Percentiles rank a stretch among this genome's conserved stretches.
Conservation (phyloP, 2,329 filamentous ascomycete species). For the Aschersonia sp. region DNA sequence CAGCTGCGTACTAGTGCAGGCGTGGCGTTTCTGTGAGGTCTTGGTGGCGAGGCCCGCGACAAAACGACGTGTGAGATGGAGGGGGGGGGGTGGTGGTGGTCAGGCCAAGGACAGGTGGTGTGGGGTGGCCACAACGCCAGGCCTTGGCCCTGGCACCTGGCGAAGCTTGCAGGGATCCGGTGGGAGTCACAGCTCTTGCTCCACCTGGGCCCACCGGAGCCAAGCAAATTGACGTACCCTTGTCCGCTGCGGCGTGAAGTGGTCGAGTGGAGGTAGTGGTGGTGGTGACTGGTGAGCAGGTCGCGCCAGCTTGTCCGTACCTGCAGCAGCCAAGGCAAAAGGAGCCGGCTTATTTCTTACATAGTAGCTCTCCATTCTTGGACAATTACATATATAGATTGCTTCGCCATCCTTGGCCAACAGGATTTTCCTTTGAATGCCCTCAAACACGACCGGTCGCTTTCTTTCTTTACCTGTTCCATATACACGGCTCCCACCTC, state of each 20-base stretch:
- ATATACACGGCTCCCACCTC: too few species aligned
- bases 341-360: too few species aligned
- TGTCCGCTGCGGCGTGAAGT: background rate
- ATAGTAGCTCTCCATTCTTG: too few species aligned
- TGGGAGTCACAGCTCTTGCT: background rate
- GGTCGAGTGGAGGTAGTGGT: background rate
- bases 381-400: background rate
- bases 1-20: background rate
- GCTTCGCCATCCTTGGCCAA: too few species aligned
- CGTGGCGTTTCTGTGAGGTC: background rate
- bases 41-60: background rate
- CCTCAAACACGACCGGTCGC: too few species aligned
- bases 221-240: background rate
- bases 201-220: background rate
- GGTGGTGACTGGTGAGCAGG: background rate
- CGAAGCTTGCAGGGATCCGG: background rate
- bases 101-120: too few species aligned
- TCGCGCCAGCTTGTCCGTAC: background rate
- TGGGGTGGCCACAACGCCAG: too few species aligned
- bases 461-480: too few species aligned
- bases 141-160: background rate
- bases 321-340: background rate
- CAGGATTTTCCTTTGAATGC: too few species aligned
- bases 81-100: background rate
- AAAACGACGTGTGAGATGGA: background rate